phyloP scores from a whole-genome alignment of 2,329 filamentous ascomycete species.

The Talaromyces verruculosus region DNA sequence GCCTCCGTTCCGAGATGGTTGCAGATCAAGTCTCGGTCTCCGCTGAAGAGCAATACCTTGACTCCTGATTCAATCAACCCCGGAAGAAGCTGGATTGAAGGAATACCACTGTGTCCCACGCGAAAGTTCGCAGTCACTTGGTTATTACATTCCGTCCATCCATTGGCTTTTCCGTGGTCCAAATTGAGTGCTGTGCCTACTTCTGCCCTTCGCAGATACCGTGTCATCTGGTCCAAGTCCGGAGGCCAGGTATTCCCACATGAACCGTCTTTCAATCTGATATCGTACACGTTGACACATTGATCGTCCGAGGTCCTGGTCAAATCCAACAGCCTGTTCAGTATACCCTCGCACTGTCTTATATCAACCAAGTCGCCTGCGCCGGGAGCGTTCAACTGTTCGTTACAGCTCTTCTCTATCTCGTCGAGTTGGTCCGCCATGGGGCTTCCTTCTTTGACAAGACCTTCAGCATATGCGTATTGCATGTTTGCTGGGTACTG shows the following conservation, averaged over 20 bases:
- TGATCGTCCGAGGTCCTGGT: slow-evolving; percentile 58
- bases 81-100: slow-evolving; percentile 73
- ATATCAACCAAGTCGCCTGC: slow-evolving; percentile 66
- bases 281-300: slow-evolving; percentile 97
- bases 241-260: slow-evolving; percentile 99
- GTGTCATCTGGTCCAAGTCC: slow-evolving; percentile 72
- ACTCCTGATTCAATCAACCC: slow-evolving; percentile 70
- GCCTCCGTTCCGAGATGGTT: slow-evolving; percentile 94
- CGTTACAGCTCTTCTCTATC: slow-evolving; percentile 67
- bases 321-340: slow-evolving; percentile 68
- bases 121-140: slow-evolving; percentile 72
- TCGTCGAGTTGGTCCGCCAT: slow-evolving; percentile 65
- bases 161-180: slow-evolving; percentile 74
- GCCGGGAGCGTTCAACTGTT: slow-evolving; percentile 59
- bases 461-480: slow-evolving; percentile 72
- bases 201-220: slow-evolving; percentile 80
- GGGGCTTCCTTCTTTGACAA: slow-evolving; percentile 68
- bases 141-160: slow-evolving; percentile 89
- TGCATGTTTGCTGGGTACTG: slow-evolving; percentile 87
- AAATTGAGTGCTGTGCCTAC: slow-evolving; percentile 80
- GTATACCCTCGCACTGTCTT: slow-evolving; percentile 69
- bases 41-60: slow-evolving; percentile 84
- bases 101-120: slow-evolving; percentile 64
- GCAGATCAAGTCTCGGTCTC: slow-evolving; percentile 92
- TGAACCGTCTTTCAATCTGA: slow-evolving; percentile 72